A percentile compares a stretch with the other conserved stretches of the same genome.
These are phyloP conservation scores for Megacollybia marginata DNA, from an alignment of 768 basidiomycete species.

Conservation along the genomic window DNA sequence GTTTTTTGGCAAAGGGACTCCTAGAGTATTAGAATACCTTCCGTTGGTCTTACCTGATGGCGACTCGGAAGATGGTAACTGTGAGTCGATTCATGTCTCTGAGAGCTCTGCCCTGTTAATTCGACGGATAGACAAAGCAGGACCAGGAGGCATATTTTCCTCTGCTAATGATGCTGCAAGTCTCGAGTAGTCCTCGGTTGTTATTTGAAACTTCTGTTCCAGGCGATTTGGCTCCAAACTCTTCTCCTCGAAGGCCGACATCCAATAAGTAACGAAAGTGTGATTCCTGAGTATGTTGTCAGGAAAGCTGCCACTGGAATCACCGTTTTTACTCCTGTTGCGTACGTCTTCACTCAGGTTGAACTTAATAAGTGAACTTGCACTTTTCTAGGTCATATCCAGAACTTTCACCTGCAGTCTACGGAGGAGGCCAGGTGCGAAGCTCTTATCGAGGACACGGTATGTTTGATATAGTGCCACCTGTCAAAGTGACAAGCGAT, in stretches of 20 bases:
- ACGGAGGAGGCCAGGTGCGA: constrained; percentile 17
- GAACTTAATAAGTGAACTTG: not conserved
- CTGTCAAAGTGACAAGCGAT: constrained; percentile 6
- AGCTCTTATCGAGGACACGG: constrained; percentile 18
- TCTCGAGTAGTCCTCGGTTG: not conserved
- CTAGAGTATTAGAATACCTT: constrained; percentile 14
- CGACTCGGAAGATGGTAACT: constrained; percentile 16
- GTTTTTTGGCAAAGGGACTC: constrained; percentile 14
- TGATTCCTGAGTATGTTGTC: constrained; percentile 18
- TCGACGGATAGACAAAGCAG: constrained; percentile 16
- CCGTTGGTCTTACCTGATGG: constrained; percentile 6
- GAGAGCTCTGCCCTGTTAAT: not conserved
- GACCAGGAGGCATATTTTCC: constrained; percentile 22
- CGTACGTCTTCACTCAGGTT: constrained; percentile 6
- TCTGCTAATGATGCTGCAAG: constrained; percentile 20
- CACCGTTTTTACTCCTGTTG: constrained; percentile 8
- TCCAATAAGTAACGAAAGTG: constrained; percentile 12
- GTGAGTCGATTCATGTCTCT: not conserved
- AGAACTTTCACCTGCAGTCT: constrained; percentile 17
- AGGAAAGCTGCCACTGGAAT: constrained; percentile 15
- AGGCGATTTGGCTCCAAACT: constrained; percentile 23
- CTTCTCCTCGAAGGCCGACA: constrained; percentile 18
- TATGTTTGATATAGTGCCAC: constrained; percentile 3
- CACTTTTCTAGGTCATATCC: constrained; percentile 9
- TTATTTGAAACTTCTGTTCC: not conserved